phyloP scores from a whole-genome alignment of 108 stramenopile species.

The Skeletonema marinoi region DNA sequence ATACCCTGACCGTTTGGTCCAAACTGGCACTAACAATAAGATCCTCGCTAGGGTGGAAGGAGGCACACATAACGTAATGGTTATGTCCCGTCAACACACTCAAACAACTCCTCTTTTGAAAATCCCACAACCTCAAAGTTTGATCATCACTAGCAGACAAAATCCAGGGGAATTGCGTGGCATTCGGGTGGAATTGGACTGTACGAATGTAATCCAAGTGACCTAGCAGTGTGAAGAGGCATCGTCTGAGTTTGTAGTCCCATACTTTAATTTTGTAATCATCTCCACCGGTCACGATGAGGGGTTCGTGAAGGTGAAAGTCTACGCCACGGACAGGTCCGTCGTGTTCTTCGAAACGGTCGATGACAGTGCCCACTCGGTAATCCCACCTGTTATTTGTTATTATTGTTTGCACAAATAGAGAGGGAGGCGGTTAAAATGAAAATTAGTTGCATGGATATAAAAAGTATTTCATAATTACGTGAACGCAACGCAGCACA shows the following conservation, averaged over 20 bases:
- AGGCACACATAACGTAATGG: constrained; percentile 99
- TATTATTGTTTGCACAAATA: neutral
- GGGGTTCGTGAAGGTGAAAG: constrained; percentile 94
- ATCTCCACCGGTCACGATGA: constrained; percentile 98
- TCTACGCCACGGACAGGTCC: constrained; percentile 99
- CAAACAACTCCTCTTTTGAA: constrained; percentile 95
- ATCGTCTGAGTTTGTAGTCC: constrained; percentile 98
- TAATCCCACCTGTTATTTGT: constrained; percentile 97
- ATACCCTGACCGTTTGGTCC: constrained; percentile 99
- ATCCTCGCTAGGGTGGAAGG: constrained; percentile 99
- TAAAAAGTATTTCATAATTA: too few species aligned
- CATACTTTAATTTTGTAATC: constrained; percentile 99
- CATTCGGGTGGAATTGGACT: constrained; percentile 97
- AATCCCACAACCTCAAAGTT: constrained; percentile 99
- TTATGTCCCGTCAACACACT: constrained; percentile 99
- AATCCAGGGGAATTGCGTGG: constrained; percentile 95
- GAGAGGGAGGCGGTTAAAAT: neutral
- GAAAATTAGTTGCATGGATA: neutral
- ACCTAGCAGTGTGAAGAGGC: constrained; percentile 97
- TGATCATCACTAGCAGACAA: constrained; percentile 93
- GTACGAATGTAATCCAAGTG: constrained; percentile 99
- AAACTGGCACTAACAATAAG: constrained; percentile 97
- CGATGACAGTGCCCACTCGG: constrained; percentile 98
- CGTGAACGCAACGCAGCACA: too few species aligned
- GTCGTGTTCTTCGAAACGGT: constrained; percentile 99